Evolutionary conservation across 257 asterid species (phyloP), one percentile per base, ranked within the genome.

Genomic region (Parsonsia alboflavescens): DNA sequence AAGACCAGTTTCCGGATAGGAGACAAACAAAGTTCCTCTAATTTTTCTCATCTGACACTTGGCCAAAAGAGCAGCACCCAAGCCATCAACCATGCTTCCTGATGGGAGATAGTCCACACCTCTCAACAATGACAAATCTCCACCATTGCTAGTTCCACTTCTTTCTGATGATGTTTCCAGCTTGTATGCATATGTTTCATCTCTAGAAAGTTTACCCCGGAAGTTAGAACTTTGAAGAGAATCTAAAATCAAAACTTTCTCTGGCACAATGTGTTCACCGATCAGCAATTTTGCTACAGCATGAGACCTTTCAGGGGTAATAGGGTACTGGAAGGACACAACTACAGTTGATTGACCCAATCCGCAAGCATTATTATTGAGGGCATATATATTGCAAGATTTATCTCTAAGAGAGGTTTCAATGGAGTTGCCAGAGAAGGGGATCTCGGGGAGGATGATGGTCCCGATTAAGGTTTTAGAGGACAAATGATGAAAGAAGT

Each of bases 11-110:
- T 89, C 91, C 15, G 99, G 99, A 98, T 98, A 96, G 1, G 98
- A 86, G 73, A 88, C 84, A 24, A 88, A 85, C 45, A 96, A 76
- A 21, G 92, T 85, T 53, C 95, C 97, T 79, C 74, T 89, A 49
- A 91, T 87, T 80, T 85, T 89, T 89, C 87, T 86, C 86, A 89
- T 45, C 70, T 92, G 86, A 52, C 98, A 96, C 50, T 88, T 89
- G 75, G 89, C 84, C 88, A 93, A 81, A 39, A 93, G 76, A 65
- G 99, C 96, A 76, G 97, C 97, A 4, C 81, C 93, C 79, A 96
- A 49, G 63, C 98, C 98, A 76, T 93, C 98, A 42, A 91, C 89
- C 82, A 95, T 82, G 80, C 99, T 95, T 74, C 99, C 99, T 13
- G 99, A 95, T 17, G 98, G 98, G 75, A 87, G 87, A 78, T 89